phyloP scores from a whole-genome alignment of 441 rosid species.

The Adansonia madagascariensis region DNA sequence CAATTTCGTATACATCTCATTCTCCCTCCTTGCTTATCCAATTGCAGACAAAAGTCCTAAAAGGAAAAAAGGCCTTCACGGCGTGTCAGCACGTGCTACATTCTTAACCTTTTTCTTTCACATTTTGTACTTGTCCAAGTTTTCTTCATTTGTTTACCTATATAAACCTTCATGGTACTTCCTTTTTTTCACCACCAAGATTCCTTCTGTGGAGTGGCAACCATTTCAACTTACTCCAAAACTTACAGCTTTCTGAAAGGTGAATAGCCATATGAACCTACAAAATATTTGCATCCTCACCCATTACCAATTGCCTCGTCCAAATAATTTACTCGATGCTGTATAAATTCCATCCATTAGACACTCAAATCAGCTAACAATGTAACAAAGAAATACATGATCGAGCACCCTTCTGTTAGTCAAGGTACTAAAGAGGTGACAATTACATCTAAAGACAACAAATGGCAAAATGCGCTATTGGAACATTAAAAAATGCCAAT shows the following conservation, averaged over 20 bases:
- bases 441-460: background rate
- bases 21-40: constrained; percentile 3
- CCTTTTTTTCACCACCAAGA: constrained; percentile 7
- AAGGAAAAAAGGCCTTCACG: background rate
- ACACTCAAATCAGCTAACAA: background rate
- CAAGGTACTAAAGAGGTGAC: constrained; percentile 12
- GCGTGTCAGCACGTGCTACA: background rate
- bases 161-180: background rate
- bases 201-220: background rate
- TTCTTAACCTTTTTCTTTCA: constrained; percentile 10
- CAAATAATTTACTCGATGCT: background rate
- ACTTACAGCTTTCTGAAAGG: background rate
- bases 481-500: background rate
- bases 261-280: background rate
- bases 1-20: background rate
- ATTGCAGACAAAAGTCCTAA: background rate
- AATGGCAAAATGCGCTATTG: background rate
- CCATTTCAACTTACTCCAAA: background rate
- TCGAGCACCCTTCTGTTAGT: background rate
- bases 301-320: background rate
- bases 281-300: constrained; percentile 1
- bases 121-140: background rate
- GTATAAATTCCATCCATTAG: background rate
- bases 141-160: background rate
- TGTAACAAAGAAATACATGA: background rate